Percentiles rank a stretch among this genome's conserved stretches.
phyloP scores from a whole-genome alignment of 2,329 filamentous ascomycete species.

The Torrubiella hemipterigena region DNA sequence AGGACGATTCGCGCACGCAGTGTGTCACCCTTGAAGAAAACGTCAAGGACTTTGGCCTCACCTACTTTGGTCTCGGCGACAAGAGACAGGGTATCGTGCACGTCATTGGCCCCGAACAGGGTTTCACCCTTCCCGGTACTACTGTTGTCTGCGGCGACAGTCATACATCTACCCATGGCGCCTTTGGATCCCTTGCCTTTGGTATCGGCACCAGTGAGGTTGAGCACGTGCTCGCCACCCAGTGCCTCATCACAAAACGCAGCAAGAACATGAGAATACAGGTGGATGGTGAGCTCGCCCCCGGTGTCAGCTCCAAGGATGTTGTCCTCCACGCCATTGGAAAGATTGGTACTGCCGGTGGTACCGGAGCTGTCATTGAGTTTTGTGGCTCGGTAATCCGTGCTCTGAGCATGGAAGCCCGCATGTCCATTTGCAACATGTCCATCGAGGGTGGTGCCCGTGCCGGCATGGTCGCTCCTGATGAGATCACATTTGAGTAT shows the following conservation, averaged over 20 bases:
- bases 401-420: slow-evolving; percentile 82
- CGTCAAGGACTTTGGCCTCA: slow-evolving; percentile 90
- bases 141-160: slow-evolving; percentile 97
- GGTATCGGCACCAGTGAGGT: slow-evolving; percentile 98
- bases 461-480: slow-evolving; percentile 93
- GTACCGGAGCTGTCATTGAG: slow-evolving; percentile 90
- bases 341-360: slow-evolving; percentile 86
- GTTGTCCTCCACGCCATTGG: slow-evolving; percentile 89
- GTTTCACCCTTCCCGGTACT: slow-evolving; percentile 93
- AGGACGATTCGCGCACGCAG: slow-evolving; percentile 86
- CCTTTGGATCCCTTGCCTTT: slow-evolving; percentile 88
- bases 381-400: slow-evolving; percentile 94
- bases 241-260: slow-evolving; percentile 85
- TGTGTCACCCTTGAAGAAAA: slow-evolving; percentile 95
- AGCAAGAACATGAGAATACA: slow-evolving; percentile 99
- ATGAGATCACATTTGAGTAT: slow-evolving; percentile 89
- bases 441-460: slow-evolving; percentile 91
- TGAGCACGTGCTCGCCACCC: slow-evolving; percentile 94
- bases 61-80: slow-evolving; percentile 93
- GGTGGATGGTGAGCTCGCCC: slow-evolving; percentile 78
- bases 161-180: slow-evolving; percentile 95
- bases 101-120: slow-evolving; percentile 96
- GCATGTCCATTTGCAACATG: slow-evolving; percentile 99
- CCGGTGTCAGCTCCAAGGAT: slow-evolving; percentile 93
- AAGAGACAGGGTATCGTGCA: slow-evolving; percentile 98